Evolutionary conservation across 2,329 filamentous ascomycete species (phyloP).

Genomic region (Venturia pyrina): DNA sequence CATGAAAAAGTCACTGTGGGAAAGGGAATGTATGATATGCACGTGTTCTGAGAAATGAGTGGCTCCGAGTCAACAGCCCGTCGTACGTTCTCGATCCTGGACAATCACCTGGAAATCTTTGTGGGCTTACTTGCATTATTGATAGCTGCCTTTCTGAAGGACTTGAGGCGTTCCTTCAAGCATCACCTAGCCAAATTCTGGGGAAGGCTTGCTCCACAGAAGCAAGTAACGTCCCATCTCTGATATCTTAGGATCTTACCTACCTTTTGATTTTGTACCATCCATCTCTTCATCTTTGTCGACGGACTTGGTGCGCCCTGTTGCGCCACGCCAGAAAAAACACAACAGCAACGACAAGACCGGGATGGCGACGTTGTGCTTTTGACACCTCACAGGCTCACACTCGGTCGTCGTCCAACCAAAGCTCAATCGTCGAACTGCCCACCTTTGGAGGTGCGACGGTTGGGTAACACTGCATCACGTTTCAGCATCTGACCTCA

Average conservation of each 20-base stretch:
- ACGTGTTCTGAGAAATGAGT: background rate
- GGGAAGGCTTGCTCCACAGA: background rate
- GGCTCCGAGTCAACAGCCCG: too few relatives aligned
- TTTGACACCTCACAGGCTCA: background rate
- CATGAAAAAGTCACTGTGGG: background rate
- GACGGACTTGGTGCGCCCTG: background rate
- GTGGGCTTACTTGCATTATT: background rate
- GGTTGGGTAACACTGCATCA: background rate
- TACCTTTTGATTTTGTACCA: background rate
- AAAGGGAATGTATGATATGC: background rate
- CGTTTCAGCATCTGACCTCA: background rate
- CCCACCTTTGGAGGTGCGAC: background rate
- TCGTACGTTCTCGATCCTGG: background rate
- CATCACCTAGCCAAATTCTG: background rate
- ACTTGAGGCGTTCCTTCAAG: background rate
- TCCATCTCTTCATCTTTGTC: background rate
- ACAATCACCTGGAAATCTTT: background rate
- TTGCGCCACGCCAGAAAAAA: background rate
- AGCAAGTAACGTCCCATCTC: background rate
- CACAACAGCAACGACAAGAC: background rate
- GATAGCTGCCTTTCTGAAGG: background rate
- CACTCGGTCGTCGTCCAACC: background rate
- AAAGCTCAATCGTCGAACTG: background rate
- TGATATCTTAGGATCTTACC: too few relatives aligned
- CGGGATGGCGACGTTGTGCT: background rate